A percentile compares a stretch with the other conserved stretches of the same genome.
Evolutionary conservation across 768 basidiomycete genomes (phyloP).

Genomic region (Hericium coralloides): DNA sequence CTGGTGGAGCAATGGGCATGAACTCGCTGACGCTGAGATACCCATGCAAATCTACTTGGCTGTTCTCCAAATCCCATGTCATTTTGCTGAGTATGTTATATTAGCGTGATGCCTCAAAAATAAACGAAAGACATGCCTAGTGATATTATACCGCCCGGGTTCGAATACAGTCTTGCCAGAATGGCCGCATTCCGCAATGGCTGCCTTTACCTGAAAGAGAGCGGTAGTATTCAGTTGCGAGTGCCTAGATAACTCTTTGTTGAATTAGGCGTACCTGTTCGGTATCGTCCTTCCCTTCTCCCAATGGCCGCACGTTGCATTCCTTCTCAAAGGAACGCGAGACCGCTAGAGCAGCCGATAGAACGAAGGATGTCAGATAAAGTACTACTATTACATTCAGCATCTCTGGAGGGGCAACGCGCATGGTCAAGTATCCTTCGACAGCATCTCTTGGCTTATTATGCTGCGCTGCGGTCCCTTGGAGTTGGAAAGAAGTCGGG

Average conservation of each 20-base stretch:
- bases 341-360: background rate
- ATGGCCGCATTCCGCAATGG: background rate
- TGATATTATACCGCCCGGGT: background rate
- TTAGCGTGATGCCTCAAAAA: background rate
- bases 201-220: background rate
- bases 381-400: no score
- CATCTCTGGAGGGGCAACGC: no score
- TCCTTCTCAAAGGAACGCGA: background rate
- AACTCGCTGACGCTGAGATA: background rate
- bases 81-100: conserved; percentile 1
- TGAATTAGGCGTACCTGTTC: background rate
- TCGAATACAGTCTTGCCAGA: background rate
- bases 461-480: no score
- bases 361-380: no score
- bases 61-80: conserved; percentile 4
- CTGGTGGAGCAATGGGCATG: background rate
- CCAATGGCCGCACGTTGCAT: background rate
- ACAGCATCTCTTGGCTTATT: no score
- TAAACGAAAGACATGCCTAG: background rate
- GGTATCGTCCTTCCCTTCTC: background rate
- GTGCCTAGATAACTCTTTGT: background rate
- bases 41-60: conserved; percentile 2
- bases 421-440: no score
- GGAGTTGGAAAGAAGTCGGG: no score
- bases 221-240: background rate